Conservation (phyloP, 768 basidiomycete genomes). For the Amanita jacksonii region DNA sequence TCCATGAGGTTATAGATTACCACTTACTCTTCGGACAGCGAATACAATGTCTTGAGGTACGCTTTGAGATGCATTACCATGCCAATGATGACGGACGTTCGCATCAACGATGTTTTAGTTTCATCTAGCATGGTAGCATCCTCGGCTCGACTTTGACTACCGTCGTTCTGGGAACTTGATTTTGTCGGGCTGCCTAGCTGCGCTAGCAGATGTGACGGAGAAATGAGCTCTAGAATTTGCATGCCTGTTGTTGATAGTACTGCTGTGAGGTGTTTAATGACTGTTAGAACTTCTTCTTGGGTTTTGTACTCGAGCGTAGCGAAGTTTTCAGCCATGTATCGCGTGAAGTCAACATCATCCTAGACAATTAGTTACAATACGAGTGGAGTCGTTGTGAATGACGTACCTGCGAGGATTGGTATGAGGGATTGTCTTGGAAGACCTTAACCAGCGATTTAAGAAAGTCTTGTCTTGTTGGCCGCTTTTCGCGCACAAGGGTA, state of each 20-base stretch:
- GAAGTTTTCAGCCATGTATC: constrained; percentile 95
- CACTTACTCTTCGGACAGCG: constrained; percentile 84
- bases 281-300: constrained; percentile 83
- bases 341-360: constrained; percentile 78
- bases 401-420: constrained; percentile 49
- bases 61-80: constrained; percentile 83
- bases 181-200: constrained; percentile 33
- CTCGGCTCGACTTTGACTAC: background rate
- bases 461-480: constrained; percentile 79
- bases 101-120: constrained; percentile 29
- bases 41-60: constrained; percentile 76
- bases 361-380: constrained; percentile 18
- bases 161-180: constrained; percentile 8
- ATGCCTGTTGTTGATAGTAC: constrained; percentile 73
- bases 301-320: constrained; percentile 91
- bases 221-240: constrained; percentile 68
- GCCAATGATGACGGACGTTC: constrained; percentile 69
- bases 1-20: background rate
- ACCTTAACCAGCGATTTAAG: constrained; percentile 72
- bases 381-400: background rate
- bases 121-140: background rate
- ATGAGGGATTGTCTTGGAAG: constrained; percentile 62
- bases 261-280: constrained; percentile 70
- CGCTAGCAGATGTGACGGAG: constrained; percentile 59
- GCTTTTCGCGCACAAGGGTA: constrained; percentile 82